Evolutionary conservation across 1,139 yeast genomes (phyloP).

Genomic region (Pichia sp.): DNA sequence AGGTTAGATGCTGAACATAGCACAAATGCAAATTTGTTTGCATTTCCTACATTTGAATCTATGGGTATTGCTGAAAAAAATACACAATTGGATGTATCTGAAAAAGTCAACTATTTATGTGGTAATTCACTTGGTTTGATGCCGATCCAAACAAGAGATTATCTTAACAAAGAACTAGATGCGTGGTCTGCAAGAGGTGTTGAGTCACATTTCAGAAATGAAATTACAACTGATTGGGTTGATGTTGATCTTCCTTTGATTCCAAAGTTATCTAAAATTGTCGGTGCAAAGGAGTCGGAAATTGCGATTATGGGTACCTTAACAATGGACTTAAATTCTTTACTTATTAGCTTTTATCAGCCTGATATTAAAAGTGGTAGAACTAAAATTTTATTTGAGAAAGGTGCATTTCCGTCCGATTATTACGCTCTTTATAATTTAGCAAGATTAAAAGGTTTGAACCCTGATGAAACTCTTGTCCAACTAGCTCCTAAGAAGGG

Average conservation of each 20-base stretch:
- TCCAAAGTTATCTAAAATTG: slow-evolving; percentile 61
- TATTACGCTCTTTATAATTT: slow-evolving; percentile 78
- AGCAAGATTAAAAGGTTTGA: slow-evolving; percentile 54
- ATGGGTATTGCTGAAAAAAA: slow-evolving; percentile 21
- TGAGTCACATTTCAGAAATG: slow-evolving; percentile 64
- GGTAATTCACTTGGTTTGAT: slow-evolving; percentile 90
- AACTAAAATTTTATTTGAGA: slow-evolving; percentile 73
- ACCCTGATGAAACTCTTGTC: slow-evolving; percentile 52
- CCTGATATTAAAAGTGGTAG: slow-evolving; percentile 44
- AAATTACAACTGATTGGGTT: slow-evolving; percentile 60
- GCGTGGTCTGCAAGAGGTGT: slow-evolving; percentile 84
- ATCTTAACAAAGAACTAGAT: slow-evolving; percentile 59
- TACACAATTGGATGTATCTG: slow-evolving; percentile 1
- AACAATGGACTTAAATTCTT: slow-evolving; percentile 70
- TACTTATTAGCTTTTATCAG: slow-evolving; percentile 66
- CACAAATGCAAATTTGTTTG: slow-evolving; percentile 19
- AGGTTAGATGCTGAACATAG: slow-evolving; percentile 16
- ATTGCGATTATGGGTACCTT: slow-evolving; percentile 86
- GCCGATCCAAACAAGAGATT: slow-evolving; percentile 58
- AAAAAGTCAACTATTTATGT: slow-evolving; percentile 54
- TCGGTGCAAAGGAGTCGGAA: slow-evolving; percentile 68
- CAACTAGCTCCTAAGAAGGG: slow-evolving; percentile 55
- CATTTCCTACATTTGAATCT: slow-evolving; percentile 26
- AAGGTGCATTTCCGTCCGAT: slow-evolving; percentile 88
- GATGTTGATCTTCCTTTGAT: slow-evolving; percentile 73